Evolutionary conservation across 2,329 filamentous ascomycete genomes (phyloP).

Genomic region (Cadophora malorum): DNA sequence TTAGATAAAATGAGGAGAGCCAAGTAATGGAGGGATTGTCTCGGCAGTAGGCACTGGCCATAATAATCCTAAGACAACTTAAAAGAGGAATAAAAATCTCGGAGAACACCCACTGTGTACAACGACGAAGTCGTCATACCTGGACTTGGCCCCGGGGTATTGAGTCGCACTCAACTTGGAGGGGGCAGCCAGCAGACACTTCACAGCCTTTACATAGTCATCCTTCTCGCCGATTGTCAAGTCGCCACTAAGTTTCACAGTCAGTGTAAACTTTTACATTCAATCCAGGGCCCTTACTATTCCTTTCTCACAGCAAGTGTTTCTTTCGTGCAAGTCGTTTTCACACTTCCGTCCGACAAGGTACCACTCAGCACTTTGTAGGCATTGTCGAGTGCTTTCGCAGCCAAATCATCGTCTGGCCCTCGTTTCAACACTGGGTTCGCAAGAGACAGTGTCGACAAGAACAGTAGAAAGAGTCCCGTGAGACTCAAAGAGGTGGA

Average conservation of each 20-base stretch:
- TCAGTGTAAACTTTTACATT: conserved; percentile 11
- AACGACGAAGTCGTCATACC: conserved; percentile 51
- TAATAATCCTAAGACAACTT: no score
- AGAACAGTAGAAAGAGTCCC: not conserved
- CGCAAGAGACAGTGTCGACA: not conserved
- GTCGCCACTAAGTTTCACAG: conserved; percentile 14
- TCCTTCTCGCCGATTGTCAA: conserved; percentile 28
- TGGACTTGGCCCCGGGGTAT: conserved; percentile 45
- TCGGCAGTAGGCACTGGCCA: no score
- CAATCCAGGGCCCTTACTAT: conserved; percentile 14
- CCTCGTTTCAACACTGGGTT: conserved; percentile 13
- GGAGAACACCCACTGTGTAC: no score
- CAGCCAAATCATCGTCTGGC: conserved; percentile 29
- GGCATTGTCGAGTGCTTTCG: conserved; percentile 29
- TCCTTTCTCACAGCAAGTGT: conserved; percentile 18
- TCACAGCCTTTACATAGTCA: conserved; percentile 21
- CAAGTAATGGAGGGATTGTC: no score
- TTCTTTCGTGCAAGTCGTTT: conserved; percentile 15
- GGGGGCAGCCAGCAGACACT: conserved; percentile 38
- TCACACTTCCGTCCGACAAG: conserved; percentile 29
- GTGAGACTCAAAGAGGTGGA: not conserved
- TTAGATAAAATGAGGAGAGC: no score
- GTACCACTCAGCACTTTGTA: conserved; percentile 33
- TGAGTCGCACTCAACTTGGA: conserved; percentile 43
- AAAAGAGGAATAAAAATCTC: no score